phyloP scores from a whole-genome alignment of 2,329 filamentous ascomycete genomes.

The Ophiocordyceps camponoti-rufipedis region DNA sequence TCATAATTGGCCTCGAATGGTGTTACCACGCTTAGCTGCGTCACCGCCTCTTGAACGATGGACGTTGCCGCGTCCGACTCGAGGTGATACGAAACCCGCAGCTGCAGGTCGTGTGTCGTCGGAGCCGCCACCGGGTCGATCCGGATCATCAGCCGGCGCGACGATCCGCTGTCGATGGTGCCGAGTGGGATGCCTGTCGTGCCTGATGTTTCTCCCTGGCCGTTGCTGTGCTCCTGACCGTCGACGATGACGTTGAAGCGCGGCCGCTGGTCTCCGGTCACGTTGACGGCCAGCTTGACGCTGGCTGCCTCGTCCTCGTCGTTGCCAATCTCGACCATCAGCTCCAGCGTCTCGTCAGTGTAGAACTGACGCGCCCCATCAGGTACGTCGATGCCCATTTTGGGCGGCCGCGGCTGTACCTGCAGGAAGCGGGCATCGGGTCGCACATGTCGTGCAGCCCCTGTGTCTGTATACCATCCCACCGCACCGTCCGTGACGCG shows the following conservation, averaged over 20 bases:
- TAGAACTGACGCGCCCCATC: conserved; percentile 58
- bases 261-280: conserved; percentile 41
- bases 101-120: conserved; percentile 45
- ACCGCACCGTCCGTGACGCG: conserved; percentile 20
- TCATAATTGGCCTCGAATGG: conserved; percentile 91
- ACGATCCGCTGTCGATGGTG: conserved; percentile 26
- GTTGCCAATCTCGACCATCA: conserved; percentile 58
- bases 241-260: conserved; percentile 22
- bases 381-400: conserved; percentile 57
- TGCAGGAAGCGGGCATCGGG: conserved; percentile 38
- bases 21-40: conserved; percentile 55
- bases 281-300: conserved; percentile 48
- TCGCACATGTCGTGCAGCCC: conserved; percentile 24
- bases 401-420: conserved; percentile 78
- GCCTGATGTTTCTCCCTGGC: conserved; percentile 20
- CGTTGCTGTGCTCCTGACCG: conserved; percentile 13
- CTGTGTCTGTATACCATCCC: conserved; percentile 30
- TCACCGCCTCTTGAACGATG: conserved; percentile 53
- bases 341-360: conserved; percentile 55
- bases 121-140: conserved; percentile 31
- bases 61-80: conserved; percentile 64
- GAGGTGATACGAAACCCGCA: conserved; percentile 63
- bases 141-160: conserved; percentile 23
- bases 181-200: conserved; percentile 24
- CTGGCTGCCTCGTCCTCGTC: conserved; percentile 65